phyloP scores from a whole-genome alignment of 768 basidiomycete species.

The Amanita muscaria region DNA sequence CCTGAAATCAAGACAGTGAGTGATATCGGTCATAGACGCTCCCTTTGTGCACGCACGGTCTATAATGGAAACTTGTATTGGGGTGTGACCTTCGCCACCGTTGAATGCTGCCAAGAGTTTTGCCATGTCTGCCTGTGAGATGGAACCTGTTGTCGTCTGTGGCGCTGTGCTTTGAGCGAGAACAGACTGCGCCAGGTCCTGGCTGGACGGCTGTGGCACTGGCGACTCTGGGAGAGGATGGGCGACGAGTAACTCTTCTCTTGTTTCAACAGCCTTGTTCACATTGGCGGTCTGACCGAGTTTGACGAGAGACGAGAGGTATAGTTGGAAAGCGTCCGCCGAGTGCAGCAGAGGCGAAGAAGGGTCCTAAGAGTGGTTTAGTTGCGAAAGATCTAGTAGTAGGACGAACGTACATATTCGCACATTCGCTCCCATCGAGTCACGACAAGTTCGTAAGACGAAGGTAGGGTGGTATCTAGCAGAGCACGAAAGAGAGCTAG shows the following conservation, averaged over 20 bases:
- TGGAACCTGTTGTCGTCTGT: slow-evolving; percentile 16
- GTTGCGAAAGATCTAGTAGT: slow-evolving; percentile 7
- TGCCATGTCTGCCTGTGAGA: slow-evolving; percentile 26
- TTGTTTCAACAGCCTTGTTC: slow-evolving; percentile 53
- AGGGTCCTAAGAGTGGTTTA: slow-evolving; percentile 40
- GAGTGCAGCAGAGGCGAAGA: slow-evolving; percentile 62
- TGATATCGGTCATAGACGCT: neutral
- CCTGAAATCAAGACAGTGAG: slow-evolving; percentile 28
- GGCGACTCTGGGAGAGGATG: slow-evolving; percentile 14
- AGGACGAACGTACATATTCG: slow-evolving; percentile 55
- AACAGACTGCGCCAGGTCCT: slow-evolving; percentile 40
- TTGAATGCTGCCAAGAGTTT: slow-evolving; percentile 35
- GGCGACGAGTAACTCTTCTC: slow-evolving; percentile 52
- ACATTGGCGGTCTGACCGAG: slow-evolving; percentile 49
- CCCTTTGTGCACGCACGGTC: slow-evolving; percentile 51
- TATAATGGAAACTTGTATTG: slow-evolving; percentile 74
- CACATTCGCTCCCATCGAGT: slow-evolving; percentile 77
- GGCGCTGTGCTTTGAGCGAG: slow-evolving; percentile 24
- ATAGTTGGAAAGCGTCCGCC: slow-evolving; percentile 66
- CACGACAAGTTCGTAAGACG: slow-evolving; percentile 65
- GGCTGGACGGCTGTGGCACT: slow-evolving; percentile 21
- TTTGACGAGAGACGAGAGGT: slow-evolving; percentile 58
- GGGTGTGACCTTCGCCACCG: slow-evolving; percentile 41
- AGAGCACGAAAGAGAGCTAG: slow-evolving; percentile 62
- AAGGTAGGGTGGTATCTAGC: slow-evolving; percentile 50